phyloP scores from a whole-genome alignment of 1,139 yeast species.

The Saccharomycopsis hybrid region DNA sequence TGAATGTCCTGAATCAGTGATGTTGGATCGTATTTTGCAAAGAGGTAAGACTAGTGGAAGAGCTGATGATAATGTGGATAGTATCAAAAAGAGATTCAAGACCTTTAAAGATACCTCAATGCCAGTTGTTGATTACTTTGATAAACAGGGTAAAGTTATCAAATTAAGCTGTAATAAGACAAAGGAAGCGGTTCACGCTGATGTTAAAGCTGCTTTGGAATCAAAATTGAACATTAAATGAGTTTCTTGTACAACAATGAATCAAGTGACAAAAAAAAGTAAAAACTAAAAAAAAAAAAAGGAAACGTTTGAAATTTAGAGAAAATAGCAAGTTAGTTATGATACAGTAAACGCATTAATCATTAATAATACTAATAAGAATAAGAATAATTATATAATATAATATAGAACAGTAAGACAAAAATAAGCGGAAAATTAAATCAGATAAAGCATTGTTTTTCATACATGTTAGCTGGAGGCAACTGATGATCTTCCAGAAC shows the following conservation, averaged over 20 bases:
- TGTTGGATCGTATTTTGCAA: conserved; percentile 78
- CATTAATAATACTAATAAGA: background rate
- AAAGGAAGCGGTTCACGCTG: conserved; percentile 69
- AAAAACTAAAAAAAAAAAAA: background rate
- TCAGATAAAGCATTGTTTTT: background rate
- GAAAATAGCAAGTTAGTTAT: background rate
- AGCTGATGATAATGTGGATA: conserved; percentile 85
- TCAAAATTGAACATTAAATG: conserved; percentile 22
- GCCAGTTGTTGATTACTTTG: conserved; percentile 91
- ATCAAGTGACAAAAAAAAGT: background rate
- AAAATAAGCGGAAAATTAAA: background rate
- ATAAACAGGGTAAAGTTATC: conserved; percentile 67
- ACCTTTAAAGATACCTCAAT: conserved; percentile 84
- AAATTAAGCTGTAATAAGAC: conserved; percentile 72
- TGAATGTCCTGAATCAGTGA: conserved; percentile 87
- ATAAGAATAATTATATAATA: background rate
- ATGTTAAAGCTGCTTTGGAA: conserved; percentile 57
- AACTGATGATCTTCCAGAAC: background rate
- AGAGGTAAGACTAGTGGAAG: conserved; percentile 96
- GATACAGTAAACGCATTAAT: too few relatives aligned
- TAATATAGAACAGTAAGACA: background rate
- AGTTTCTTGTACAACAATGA: background rate
- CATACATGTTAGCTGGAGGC: background rate
- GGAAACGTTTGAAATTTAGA: background rate
- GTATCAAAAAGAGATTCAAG: conserved; percentile 81